phyloP scores from a whole-genome alignment of 2,329 filamentous ascomycete species.

The Furcasterigmium sp. region DNA sequence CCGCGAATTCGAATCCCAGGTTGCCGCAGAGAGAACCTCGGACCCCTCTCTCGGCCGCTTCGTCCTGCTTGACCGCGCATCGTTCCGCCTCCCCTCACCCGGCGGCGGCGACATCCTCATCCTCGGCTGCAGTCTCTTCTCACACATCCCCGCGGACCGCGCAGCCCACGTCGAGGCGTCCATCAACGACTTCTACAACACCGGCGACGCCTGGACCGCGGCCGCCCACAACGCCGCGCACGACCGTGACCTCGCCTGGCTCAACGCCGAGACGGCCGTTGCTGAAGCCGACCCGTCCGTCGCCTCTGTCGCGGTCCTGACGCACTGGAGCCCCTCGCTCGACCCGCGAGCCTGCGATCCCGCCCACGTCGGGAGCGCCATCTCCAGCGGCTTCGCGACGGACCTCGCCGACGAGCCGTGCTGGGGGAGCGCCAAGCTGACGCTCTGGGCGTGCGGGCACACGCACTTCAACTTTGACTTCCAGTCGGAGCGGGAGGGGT shows the following conservation, averaged over 20 bases:
- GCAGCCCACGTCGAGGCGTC: constrained; percentile 30
- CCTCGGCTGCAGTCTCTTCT: constrained; percentile 40
- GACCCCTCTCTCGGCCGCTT: constrained; percentile 28
- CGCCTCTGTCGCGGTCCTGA: constrained; percentile 23
- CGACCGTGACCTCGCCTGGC: constrained; percentile 33
- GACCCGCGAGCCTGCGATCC: constrained; percentile 27
- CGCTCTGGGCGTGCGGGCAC: constrained; percentile 42
- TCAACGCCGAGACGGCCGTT: constrained; percentile 28
- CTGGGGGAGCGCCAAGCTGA: constrained; percentile 29
- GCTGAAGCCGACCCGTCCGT: constrained; percentile 20
- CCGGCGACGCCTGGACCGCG: constrained; percentile 28
- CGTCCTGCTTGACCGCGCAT: constrained; percentile 28
- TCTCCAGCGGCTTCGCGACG: constrained; percentile 31
- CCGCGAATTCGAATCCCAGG: constrained; percentile 21
- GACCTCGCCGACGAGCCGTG: constrained; percentile 31
- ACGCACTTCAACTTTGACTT: constrained; percentile 41
- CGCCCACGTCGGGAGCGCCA: constrained; percentile 20
- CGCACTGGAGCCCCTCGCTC: constrained; percentile 35
- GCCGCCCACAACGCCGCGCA: constrained; percentile 30
- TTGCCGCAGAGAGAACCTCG: constrained; percentile 3
- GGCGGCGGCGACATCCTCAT: constrained; percentile 18
- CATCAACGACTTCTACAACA: constrained; percentile 48
- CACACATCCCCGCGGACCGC: constrained; percentile 32
- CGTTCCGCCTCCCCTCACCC: constrained; percentile 16
- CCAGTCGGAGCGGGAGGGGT: constrained; percentile 15